Percentiles rank a stretch among this genome's conserved stretches.
Conservation (phyloP, 1,284 basidiomycete genomes). For the Polyporus tsugae region DNA sequence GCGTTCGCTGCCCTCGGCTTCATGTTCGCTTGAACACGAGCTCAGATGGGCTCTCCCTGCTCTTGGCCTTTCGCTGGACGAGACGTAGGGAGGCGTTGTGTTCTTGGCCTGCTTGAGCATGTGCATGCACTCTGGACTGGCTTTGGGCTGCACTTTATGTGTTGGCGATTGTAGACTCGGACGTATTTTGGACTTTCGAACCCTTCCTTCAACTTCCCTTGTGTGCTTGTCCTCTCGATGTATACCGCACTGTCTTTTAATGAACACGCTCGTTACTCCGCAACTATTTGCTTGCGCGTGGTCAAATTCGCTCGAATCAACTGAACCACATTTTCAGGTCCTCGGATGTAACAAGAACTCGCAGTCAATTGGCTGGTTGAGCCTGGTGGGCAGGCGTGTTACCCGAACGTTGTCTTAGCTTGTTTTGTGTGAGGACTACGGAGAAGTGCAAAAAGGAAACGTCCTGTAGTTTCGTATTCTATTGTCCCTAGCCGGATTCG, state of each 20-base stretch:
- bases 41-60: background rate
- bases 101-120: background rate
- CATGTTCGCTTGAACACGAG: conserved; percentile 32
- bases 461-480: too few species aligned
- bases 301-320: background rate
- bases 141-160: background rate
- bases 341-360: too few species aligned
- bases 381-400: too few species aligned
- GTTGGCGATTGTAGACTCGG: background rate
- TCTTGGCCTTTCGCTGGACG: background rate
- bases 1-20: conserved; percentile 40
- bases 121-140: background rate
- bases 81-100: background rate
- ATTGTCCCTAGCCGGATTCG: conserved; percentile 36
- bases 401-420: too few species aligned
- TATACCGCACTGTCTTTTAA: conserved; percentile 34
- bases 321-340: too few species aligned
- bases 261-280: conserved; percentile 26
- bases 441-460: too few species aligned
- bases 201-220: conserved; percentile 2
- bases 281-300: background rate
- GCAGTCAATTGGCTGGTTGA: too few species aligned
- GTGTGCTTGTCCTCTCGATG: conserved; percentile 17
- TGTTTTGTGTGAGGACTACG: too few species aligned
- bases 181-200: conserved; percentile 5